Evolutionary conservation across 352 stramenopile genomes (phyloP), one percentile per base, ranked within the genome.

Genomic region (Pythium volutum): DNA sequence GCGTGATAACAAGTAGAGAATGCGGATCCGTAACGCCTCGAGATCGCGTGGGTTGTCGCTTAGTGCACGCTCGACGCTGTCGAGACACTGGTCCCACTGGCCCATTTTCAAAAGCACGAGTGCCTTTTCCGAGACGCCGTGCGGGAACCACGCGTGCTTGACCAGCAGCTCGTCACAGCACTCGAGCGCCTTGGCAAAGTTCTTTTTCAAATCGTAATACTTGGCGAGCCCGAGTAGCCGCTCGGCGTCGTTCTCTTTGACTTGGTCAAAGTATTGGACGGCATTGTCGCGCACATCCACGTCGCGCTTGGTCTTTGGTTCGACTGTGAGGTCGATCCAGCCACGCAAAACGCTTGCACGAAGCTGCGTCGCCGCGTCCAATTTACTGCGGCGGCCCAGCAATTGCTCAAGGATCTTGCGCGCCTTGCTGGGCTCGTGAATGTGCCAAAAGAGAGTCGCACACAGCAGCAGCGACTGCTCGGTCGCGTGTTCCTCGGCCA

Each of bases 1-100:
- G 18, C 81, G 76, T 27, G 85, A 88, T 16, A 96, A 69, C n/a
- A 81, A 60, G 55, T 84, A 74, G 10, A 92, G 54, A 38, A 89
- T 75, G 54, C 79, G 69, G 34, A 92, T 75, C 8, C 79, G 81
- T 23, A 93, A 52, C 2, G 84, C 83, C 39, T 91, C 84, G 27
- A 96, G 77, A 49, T 93, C 86, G 3, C 66, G 72, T 25, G 78
- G 27, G 48, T 92, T 89, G 33, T 89, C 76, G 15, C 62, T 68
- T 16, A 96, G 61, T 10, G 82, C 81, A 9, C 85, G 76, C 63
- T 93, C 84, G 23, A 88, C 75, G 34, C 75, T 86, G 65, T 95
- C 87, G 55, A 91, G 70, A 39, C 83, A 91, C 61, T 91, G 77
- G 45, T 96, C 87, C 87, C 87, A 96, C 22, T 79, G 87, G 47